These are phyloP conservation scores for Apiospora malaysiana DNA, from an alignment of 2,329 filamentous ascomycete species.

Conservation along the genomic window DNA sequence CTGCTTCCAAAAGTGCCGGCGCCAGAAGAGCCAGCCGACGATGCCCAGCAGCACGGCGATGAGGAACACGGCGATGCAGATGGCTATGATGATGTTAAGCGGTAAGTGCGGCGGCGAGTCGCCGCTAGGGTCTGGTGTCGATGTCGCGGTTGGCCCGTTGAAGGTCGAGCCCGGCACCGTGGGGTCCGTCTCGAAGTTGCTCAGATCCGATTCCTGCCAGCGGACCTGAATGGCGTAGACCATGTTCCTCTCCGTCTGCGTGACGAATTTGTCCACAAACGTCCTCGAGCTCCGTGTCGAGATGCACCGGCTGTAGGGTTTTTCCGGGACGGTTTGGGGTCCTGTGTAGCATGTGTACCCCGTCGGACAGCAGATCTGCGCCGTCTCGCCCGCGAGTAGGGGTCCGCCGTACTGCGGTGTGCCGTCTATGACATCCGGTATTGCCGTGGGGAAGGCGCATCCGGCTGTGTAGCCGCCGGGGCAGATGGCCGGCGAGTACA, in stretches of 20 bases:
- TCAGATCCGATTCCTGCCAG: slow-evolving; percentile 18
- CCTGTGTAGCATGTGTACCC: slow-evolving; percentile 1
- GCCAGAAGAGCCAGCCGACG: slow-evolving; percentile 17
- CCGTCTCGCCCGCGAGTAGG: slow-evolving; percentile 17
- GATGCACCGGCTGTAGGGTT: background rate
- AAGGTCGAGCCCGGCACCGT: slow-evolving; percentile 20
- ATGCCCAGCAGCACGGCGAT: background rate
- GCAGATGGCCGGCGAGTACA: slow-evolving; percentile 18
- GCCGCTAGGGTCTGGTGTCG: background rate
- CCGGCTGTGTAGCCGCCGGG: background rate
- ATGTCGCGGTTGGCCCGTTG: background rate
- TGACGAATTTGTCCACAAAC: background rate
- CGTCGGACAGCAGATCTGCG: slow-evolving; percentile 1
- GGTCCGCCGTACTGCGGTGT: background rate
- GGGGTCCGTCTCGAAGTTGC: slow-evolving; percentile 18
- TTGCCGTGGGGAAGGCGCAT: background rate
- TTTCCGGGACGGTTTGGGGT: background rate
- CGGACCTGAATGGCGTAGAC: slow-evolving; percentile 24
- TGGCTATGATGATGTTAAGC: background rate
- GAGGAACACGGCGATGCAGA: slow-evolving; percentile 3
- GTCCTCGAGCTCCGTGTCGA: background rate
- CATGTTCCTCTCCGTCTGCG: background rate
- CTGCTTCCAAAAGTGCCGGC: slow-evolving; percentile 7
- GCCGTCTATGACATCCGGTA: background rate
- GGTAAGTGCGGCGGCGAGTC: background rate